Evolutionary conservation across 2,329 filamentous ascomycete species (phyloP).

Genomic region (Diaporthe amygdali): DNA sequence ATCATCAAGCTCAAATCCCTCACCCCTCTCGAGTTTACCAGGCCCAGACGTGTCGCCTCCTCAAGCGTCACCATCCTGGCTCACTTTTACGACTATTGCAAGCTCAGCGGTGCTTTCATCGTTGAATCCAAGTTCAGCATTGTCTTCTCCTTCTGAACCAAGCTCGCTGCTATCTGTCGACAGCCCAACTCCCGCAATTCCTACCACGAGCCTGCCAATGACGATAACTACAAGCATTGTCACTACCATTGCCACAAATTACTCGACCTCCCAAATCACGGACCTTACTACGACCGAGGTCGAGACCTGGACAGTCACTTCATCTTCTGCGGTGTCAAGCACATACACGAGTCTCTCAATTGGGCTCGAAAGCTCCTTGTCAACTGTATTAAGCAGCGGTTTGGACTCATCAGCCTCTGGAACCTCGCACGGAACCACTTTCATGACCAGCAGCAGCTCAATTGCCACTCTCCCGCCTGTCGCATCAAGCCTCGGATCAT

Average conservation of each 20-base stretch:
- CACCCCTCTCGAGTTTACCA: background rate
- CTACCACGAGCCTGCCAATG: background rate
- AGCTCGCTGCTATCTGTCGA: background rate
- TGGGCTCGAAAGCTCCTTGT: background rate
- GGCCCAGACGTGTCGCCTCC: background rate
- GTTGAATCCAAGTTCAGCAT: background rate
- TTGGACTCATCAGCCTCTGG: background rate
- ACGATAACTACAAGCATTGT: conserved; percentile 15
- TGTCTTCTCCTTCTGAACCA: background rate
- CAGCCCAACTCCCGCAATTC: background rate
- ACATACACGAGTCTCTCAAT: background rate
- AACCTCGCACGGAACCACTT: background rate
- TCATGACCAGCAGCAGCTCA: background rate
- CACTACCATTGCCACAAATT: conserved; percentile 19
- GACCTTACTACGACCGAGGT: conserved; percentile 15
- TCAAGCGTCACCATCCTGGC: background rate
- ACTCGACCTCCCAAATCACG: conserved; percentile 23
- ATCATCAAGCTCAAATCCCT: background rate
- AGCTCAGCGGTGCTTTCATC: background rate
- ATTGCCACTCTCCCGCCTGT: background rate
- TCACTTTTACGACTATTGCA: background rate
- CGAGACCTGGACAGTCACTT: conserved; percentile 1
- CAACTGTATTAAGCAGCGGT: background rate
- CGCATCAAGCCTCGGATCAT: background rate
- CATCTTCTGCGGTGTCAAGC: background rate